Conservation (phyloP, 2,329 filamentous ascomycete species). For the Beauveria medogensis region DNA sequence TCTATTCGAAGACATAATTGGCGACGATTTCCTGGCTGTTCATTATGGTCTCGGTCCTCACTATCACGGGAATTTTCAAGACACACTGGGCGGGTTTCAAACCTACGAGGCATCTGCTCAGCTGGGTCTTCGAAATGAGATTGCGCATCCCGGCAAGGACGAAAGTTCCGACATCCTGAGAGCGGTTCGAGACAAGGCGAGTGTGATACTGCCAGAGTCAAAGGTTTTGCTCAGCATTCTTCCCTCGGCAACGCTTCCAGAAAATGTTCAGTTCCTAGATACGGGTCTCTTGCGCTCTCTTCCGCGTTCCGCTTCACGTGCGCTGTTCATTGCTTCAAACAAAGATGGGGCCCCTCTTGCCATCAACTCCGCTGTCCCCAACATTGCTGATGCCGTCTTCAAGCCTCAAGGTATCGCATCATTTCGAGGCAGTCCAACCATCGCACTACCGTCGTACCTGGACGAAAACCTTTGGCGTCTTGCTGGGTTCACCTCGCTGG, state of each 20-base stretch:
- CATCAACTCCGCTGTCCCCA: constrained; percentile 81
- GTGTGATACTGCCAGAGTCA: constrained; percentile 70
- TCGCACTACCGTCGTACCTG: constrained; percentile 72
- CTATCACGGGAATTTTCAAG: constrained; percentile 94
- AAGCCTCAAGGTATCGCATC: constrained; percentile 73
- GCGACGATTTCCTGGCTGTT: constrained; percentile 86
- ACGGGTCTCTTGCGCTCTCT: constrained; percentile 67
- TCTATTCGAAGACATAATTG: constrained; percentile 77
- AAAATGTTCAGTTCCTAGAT: constrained; percentile 72
- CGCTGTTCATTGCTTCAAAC: constrained; percentile 32
- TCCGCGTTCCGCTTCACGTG: constrained; percentile 64
- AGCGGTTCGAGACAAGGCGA: constrained; percentile 80
- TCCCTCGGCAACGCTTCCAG: constrained; percentile 69
- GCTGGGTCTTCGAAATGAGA: constrained; percentile 84
- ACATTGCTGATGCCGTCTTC: constrained; percentile 80
- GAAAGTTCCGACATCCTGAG: constrained; percentile 85
- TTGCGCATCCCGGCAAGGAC: constrained; percentile 80
- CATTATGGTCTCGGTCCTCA: constrained; percentile 82
- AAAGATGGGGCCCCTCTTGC: constrained; percentile 63
- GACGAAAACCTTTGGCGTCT: constrained; percentile 91
- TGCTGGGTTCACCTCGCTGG: constrained; percentile 81
- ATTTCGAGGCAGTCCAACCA: constrained; percentile 73
- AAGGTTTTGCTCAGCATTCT: constrained; percentile 78
- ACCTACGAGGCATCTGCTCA: constrained; percentile 91
- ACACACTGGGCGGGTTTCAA: constrained; percentile 90